Percentiles rank a stretch among this genome's conserved stretches.
Evolutionary conservation across 768 basidiomycete species (phyloP).

Genomic region (Gyrodon lividus): DNA sequence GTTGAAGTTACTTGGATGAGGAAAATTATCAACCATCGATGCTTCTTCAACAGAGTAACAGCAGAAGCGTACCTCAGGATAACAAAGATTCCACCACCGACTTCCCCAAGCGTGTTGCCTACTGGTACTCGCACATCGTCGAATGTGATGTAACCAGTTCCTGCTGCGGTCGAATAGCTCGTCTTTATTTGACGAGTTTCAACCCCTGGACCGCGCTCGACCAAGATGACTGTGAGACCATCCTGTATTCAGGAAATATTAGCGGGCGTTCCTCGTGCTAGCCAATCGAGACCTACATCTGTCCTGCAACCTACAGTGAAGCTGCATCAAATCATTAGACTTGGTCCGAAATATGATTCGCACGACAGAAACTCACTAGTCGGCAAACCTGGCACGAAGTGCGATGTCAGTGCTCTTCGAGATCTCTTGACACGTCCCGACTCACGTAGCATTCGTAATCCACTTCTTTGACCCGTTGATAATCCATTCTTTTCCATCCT

Average conservation of each 20-base stretch:
- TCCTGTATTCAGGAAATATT: constrained; percentile 33
- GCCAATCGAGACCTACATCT: constrained; percentile 34
- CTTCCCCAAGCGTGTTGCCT: constrained; percentile 74
- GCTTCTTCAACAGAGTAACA: neutral
- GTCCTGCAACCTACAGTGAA: constrained; percentile 63
- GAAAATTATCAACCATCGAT: constrained; percentile 11
- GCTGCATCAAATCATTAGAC: constrained; percentile 35
- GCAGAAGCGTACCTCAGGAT: constrained; percentile 43
- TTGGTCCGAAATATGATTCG: neutral
- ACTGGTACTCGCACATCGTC: constrained; percentile 85
- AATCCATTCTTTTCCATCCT: constrained; percentile 67
- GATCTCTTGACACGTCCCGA: neutral
- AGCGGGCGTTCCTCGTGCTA: constrained; percentile 20
- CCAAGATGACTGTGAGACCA: constrained; percentile 64
- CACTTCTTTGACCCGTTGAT: constrained; percentile 78
- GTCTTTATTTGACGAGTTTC: constrained; percentile 73
- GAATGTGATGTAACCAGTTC: constrained; percentile 82
- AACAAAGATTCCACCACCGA: constrained; percentile 61
- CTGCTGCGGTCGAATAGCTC: constrained; percentile 84
- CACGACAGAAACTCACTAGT: constrained; percentile 33
- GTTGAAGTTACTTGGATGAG: constrained; percentile 89
- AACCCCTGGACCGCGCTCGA: constrained; percentile 62
- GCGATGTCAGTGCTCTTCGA: constrained; percentile 2
- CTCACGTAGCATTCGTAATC: constrained; percentile 59
- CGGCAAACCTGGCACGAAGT: constrained; percentile 37